Evolutionary conservation across 2,329 filamentous ascomycete genomes (phyloP), one percentile per base, ranked within the genome.

Genomic region (Penicillium sumatraense): DNA sequence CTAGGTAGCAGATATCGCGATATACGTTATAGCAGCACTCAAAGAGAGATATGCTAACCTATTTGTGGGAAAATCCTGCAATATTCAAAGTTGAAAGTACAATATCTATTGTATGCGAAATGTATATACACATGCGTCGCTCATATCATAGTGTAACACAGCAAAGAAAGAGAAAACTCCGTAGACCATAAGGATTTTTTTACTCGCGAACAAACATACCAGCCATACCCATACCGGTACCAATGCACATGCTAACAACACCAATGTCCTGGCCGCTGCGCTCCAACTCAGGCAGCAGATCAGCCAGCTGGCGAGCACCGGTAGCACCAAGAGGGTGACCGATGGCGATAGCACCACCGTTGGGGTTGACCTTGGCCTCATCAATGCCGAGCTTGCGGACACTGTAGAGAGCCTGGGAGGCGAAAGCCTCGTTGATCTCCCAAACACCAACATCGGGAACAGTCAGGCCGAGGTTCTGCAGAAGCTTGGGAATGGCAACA

Each of bases 311-410:
- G 63, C 93, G 81, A 26, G 89, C 91, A 29, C 91, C 91, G 5
- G 93, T 97, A 27, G 92, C 93, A 44, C 93, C 93, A 1, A 97
- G 82, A 5, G 93, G 93, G 73, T 97, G 93, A 1, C 93, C 93
- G 21, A 97, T 78, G n/a, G 93, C 93, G 73, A 97, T 96, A 2
- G 93, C 93, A 27, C 93, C 93, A 57, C 93, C 93, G 66, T 96
- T 92, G 0, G 91, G 91, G 76, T 98, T 98, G 16, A 97, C 89
- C 75, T 84, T 88, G 7, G 84, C 85, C 52, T 84, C 76, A 64
- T 87, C 82, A 77, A 86, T 62, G 68, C 84, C 67, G 20, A 80
- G 62, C 66, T 86, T 83, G 57, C 91, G 79, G 42, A 93, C 77
- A 65, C 89, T 93, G 76, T 96, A 84, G 49, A 88, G 68, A 35